Conservation (phyloP, 495 filamentous ascomycete genomes). For the Astrothelium macrocarpum region DNA sequence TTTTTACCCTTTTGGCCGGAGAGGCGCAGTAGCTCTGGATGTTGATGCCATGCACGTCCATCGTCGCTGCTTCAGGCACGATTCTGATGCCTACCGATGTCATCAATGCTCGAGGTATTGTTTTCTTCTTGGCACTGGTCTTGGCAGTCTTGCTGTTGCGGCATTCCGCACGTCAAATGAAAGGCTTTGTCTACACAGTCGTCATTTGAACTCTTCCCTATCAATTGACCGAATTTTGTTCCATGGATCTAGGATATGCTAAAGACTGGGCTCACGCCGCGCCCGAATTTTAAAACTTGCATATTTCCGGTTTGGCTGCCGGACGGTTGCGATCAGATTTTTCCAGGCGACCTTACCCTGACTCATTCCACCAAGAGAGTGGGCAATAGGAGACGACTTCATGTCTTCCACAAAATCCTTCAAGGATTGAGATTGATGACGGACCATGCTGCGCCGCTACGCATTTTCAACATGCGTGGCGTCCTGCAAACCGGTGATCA, state of each 20-base stretch:
- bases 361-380: not conserved
- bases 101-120: too few species aligned
- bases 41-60: not conserved
- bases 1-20: not conserved
- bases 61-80: not conserved
- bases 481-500: constrained; percentile 1
- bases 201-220: too few species aligned
- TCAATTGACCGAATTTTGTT: not conserved
- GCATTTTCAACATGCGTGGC: constrained; percentile 6
- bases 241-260: not conserved
- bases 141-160: too few species aligned
- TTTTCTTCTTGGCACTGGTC: too few species aligned
- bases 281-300: not conserved
- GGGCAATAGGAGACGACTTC: not conserved
- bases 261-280: not conserved
- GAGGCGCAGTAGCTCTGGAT: not conserved
- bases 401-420: not conserved
- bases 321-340: not conserved
- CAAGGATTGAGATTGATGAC: not conserved
- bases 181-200: too few species aligned
- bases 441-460: not conserved
- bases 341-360: not conserved
- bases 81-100: too few species aligned
- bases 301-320: not conserved
- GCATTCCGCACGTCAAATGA: too few species aligned